Percentiles rank a stretch among this genome's conserved stretches.
phyloP scores from a whole-genome alignment of 257 asterid genomes.

The Lycium ferocissimum region DNA sequence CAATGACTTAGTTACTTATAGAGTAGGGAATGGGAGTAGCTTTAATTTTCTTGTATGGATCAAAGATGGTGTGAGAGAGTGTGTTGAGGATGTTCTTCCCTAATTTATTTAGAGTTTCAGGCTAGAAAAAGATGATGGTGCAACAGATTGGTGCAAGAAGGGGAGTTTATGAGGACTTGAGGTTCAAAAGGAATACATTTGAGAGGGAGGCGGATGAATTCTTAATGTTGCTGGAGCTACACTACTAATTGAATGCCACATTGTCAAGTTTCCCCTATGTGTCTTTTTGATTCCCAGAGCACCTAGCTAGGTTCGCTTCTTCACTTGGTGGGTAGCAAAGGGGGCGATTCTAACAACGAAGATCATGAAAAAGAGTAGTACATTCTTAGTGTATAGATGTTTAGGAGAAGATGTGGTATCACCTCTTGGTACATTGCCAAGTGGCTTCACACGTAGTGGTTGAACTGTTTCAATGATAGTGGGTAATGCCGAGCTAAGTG shows the following conservation, averaged over 20 bases:
- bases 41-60: not conserved
- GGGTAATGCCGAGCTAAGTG: not conserved
- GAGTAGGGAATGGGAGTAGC: not conserved
- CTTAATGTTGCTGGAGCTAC: not conserved
- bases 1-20: not conserved
- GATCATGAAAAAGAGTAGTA: not conserved
- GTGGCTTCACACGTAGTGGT: not conserved
- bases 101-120: not conserved
- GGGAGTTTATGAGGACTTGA: not conserved
- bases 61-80: not conserved
- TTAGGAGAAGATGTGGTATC: not conserved
- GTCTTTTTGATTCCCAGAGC: not conserved
- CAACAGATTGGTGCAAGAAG: not conserved
- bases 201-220: not conserved
- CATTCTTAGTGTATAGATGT: not conserved
- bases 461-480: not conserved
- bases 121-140: conserved; percentile 5
- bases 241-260: not conserved
- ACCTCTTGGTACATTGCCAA: not conserved
- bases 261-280: not conserved
- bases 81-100: not conserved
- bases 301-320: not conserved
- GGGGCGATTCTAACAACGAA: not conserved
- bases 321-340: not conserved
- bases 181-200: not conserved